Evolutionary conservation across 306 rosid species (phyloP), one percentile per base, ranked within the genome.

Genomic region (Dalbergia cultrata): DNA sequence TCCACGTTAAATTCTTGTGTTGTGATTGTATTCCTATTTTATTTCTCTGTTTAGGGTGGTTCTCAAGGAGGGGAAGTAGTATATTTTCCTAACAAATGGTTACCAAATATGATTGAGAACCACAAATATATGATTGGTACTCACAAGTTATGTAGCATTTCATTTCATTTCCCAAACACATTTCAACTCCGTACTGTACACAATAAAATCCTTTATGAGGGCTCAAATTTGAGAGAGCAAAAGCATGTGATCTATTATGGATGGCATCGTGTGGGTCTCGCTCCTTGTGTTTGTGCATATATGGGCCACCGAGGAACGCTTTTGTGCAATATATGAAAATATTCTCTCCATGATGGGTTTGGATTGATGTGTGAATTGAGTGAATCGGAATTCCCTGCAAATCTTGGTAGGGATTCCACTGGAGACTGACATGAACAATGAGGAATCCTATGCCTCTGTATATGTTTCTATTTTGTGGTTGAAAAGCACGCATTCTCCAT

Each of bases 391-490:
- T 34, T 81, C 14, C 33, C 54, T 64, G 54, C 63, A 74, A 52
- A 56, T 54, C 70, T 74, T 56, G 43, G 62, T 26, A 73, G 44
- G 74, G 80, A 81, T 74, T 81, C 80, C 71, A 58, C 34, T 74
- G 19, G 67, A 63, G 10, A 56, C 80, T 81, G 80, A 81, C 80
- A 74, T 67, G 56, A 81, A 74, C 33, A 19, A 67, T 66, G 64
- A 67, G 85, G 85, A 74, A 81, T 81, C 85, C 71, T 44, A 81
- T 74, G 80, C 80, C 52, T 43, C 18, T 53, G 0, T 79, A 7
- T 44, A 57, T 67, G 41, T 37, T 8, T 19, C 41, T n/a, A 13
- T 54, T 79, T 63, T 74, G 80, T 58, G 81, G 85, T 58, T 57
- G 76, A 81, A 47, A 69, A 26, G 18, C 57, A 80, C 22, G 61